These are phyloP conservation scores for Gnomoniopsis smithogilvyi DNA, from an alignment of 2,329 filamentous ascomycete genomes.

Conservation along the genomic window DNA sequence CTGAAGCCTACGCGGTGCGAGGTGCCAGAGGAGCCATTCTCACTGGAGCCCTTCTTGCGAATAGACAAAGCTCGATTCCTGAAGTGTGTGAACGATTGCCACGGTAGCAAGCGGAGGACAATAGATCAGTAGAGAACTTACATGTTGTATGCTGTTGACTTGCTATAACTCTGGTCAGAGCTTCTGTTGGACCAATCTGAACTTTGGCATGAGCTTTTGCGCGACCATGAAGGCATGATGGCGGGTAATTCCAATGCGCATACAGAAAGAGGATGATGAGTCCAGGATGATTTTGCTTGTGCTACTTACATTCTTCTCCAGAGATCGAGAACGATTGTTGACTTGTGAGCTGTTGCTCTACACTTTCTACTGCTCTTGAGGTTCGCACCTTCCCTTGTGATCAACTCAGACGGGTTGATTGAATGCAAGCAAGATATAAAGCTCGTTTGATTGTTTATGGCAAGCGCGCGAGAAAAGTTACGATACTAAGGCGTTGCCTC, in stretches of 20 bases:
- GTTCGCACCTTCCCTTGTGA: too few species aligned
- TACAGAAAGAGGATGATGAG: background rate
- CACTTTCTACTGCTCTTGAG: too few species aligned
- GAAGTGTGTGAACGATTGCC: background rate
- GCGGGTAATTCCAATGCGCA: background rate
- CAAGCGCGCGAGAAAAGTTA: too few species aligned
- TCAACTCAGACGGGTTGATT: too few species aligned
- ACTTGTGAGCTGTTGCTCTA: too few species aligned
- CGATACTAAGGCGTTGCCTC: too few species aligned
- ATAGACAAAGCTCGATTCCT: slow-evolving; percentile 73
- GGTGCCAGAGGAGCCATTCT: slow-evolving; percentile 33
- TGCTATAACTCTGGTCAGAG: slow-evolving; percentile 5
- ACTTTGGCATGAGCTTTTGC: slow-evolving; percentile 18
- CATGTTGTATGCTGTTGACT: slow-evolving; percentile 6
- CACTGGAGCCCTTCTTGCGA: slow-evolving; percentile 52
- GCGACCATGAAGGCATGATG: slow-evolving; percentile 14
- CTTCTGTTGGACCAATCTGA: slow-evolving; percentile 16
- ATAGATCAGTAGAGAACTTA: background rate
- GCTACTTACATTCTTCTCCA: slow-evolving; percentile 20
- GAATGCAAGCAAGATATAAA: too few species aligned
- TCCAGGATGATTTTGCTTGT: background rate
- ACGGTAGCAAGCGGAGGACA: background rate
- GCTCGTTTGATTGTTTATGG: too few species aligned
- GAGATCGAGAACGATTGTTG: too few species aligned
- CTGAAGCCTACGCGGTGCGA: slow-evolving; percentile 69